phyloP scores from a whole-genome alignment of 441 rosid genomes.

The Biscutella laevigata region DNA sequence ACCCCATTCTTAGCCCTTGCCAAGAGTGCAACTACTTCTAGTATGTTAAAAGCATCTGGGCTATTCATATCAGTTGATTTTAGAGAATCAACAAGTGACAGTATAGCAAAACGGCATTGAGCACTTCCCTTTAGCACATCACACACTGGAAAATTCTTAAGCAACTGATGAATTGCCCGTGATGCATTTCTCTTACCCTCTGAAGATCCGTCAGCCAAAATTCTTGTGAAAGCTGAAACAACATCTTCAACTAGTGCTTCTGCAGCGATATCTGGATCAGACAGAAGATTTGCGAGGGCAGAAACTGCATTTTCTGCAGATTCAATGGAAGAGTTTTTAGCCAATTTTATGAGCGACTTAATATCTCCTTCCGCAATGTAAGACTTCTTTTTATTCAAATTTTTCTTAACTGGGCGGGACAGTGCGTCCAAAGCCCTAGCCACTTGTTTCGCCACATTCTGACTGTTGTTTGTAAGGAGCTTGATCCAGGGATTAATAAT shows the following conservation, averaged over 20 bases:
- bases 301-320: slow-evolving; percentile 90
- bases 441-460: slow-evolving; percentile 63
- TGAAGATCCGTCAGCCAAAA: slow-evolving; percentile 75
- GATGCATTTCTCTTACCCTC: slow-evolving; percentile 87
- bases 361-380: slow-evolving; percentile 74
- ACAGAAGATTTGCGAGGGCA: slow-evolving; percentile 88
- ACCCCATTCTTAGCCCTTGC: slow-evolving; percentile 52
- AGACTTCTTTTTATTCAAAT: slow-evolving; percentile 54
- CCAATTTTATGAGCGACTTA: slow-evolving; percentile 56
- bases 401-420: slow-evolving; percentile 77
- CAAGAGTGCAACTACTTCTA: slow-evolving; percentile 80
- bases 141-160: slow-evolving; percentile 62
- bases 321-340: slow-evolving; percentile 62
- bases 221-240: slow-evolving; percentile 76
- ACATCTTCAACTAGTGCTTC: slow-evolving; percentile 72
- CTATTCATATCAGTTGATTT: slow-evolving; percentile 54
- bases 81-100: slow-evolving; percentile 77
- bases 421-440: slow-evolving; percentile 82
- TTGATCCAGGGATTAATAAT: slow-evolving; percentile 60
- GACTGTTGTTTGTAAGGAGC: slow-evolving; percentile 61
- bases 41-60: slow-evolving; percentile 65
- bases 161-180: slow-evolving; percentile 85
- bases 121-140: slow-evolving; percentile 66
- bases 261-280: slow-evolving; percentile 74
- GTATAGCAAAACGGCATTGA: slow-evolving; percentile 74